Conservation (phyloP, 2,329 filamentous ascomycete species). For the Arachnomyces sp. region DNA sequence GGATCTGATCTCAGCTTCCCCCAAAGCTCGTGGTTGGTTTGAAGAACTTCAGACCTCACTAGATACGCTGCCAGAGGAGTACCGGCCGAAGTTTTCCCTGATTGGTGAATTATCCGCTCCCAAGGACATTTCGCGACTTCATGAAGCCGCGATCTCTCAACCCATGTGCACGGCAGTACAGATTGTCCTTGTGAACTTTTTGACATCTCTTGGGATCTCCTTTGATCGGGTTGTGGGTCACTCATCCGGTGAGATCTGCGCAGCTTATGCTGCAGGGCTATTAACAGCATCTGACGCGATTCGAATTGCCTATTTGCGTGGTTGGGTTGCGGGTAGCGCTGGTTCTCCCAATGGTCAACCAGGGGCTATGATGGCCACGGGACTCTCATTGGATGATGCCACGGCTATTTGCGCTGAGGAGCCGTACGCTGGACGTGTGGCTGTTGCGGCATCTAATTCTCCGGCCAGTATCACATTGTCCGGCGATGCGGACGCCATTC, state of each 20-base stretch:
- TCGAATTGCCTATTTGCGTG: constrained; percentile 40
- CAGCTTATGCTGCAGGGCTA: constrained; percentile 43
- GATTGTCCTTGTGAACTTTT: constrained; percentile 14
- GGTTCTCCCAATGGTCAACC: constrained; percentile 7
- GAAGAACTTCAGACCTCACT: too few species aligned
- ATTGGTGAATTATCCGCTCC: not conserved
- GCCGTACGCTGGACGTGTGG: constrained; percentile 21
- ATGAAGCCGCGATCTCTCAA: constrained; percentile 8
- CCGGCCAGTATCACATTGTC: constrained; percentile 38
- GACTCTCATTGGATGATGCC: constrained; percentile 31
- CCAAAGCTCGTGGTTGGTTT: not conserved
- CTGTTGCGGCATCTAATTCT: constrained; percentile 34
- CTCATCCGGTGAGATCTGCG: constrained; percentile 44
- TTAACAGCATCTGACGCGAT: constrained; percentile 38
- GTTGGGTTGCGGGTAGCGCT: constrained; percentile 23
- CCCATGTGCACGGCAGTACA: constrained; percentile 19
- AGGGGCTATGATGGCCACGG: constrained; percentile 46
- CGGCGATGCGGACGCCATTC: constrained; percentile 33
- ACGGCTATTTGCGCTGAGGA: constrained; percentile 19
- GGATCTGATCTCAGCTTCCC: constrained; percentile 9
- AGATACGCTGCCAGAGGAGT: too few species aligned
- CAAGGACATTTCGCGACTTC: not conserved
- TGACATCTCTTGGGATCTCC: constrained; percentile 22
- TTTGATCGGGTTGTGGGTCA: constrained; percentile 39
- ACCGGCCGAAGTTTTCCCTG: not conserved